Base-by-base conservation (phyloP, 768 basidiomycete genomes). In the Lactarius sp. region DNA sequence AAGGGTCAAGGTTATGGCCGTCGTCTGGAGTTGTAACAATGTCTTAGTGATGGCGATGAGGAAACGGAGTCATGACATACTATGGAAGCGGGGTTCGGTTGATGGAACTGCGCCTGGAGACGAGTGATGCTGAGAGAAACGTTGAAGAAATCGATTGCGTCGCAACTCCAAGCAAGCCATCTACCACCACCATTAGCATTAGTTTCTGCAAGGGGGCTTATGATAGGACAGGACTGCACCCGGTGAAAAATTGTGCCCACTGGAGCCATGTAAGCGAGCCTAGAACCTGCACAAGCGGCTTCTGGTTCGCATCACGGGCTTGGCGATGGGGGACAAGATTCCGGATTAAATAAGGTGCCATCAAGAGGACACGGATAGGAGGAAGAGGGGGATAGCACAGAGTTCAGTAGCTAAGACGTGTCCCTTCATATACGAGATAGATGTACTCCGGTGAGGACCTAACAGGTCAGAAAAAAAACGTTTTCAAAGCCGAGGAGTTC, bases 1-100 rank as follows among this genome's bases (percentile, higher is more conserved):
- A 1, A 98, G 80, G 0, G 95, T 97, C 54, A 97, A 80, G 6
- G 95, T 97, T 71, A 98, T 94, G 5, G 92, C 82, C 20, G 86
- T 85, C 53, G 91, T 90, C 81, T 81, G 60, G 22, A 13, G 18
- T 65, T 54, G 41, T 41, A 47, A 39, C 37, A 8, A 34, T 46
- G 12, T 33, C 57, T 27, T 6, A 44, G 47, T 14, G 65, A 56
- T 53, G 50, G 33, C 31, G 22, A 44, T 8, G 22, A 52, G 16
- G 10, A 51, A 14, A 65, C 16, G 27, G 22, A 42, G 52, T 7
- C 34, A 33, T 13, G 37, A 71, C 76, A 66, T 51, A 81, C 80
- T 37, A 90, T 83, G 37, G 75, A 69, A 41, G 75, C 65, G 4
- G 77, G 77, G 0, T 66, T 6, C 60, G 76, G 77, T 20, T 59